Base-by-base conservation (phyloP, 371 early-diverging fungal species). In the Synchytrium microbalum region DNA sequence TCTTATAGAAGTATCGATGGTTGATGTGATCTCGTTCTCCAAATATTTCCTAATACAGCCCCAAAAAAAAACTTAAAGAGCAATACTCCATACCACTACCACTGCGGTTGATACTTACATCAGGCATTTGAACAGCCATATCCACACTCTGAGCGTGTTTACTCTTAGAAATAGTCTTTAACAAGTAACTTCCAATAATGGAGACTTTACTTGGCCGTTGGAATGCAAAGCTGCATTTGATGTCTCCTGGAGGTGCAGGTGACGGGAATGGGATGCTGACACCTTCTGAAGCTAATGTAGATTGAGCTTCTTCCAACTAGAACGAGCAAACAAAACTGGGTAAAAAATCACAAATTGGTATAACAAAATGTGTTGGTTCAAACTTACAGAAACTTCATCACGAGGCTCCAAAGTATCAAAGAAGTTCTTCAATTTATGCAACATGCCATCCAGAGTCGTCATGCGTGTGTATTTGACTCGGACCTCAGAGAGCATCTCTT, bases 21-120 rank as follows among this genome's bases (percentile, higher is more conserved):
- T 98, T 95, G 71, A 93, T 69, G 66, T 88, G 83, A 71, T 98
- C 98, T 70, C 95, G 93, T 60, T 95, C 93, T 69, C 87, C 86
- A 70, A 95, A 92, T 29, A 95, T 66, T 0, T 69, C 66, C 78
- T 84, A 61, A 32, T 32, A 30, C 60, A 0, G 19, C 24, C 13
- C 59, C 23, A 63, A 28, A 3, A 52, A 1, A 60, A 19, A 2
- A 25, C 51, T 8, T 32, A 5, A 32, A 59, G 10, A 23, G 14
- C 16, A 26, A 32, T 27, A 24, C n/a, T 32, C 25, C 27, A 19
- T n/a, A n/a, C n/a, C n/a, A n/a, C n/a, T n/a, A n/a, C n/a, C n/a
- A 52, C 8, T 52, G 32, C 14, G 51, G 38, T 16, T 8, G 8
- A 51, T 10, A 62, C 67, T 69, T 64, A 82, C 83, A 30, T 74